phyloP scores from a whole-genome alignment of 441 rosid species.

The Jatropha podagrica region DNA sequence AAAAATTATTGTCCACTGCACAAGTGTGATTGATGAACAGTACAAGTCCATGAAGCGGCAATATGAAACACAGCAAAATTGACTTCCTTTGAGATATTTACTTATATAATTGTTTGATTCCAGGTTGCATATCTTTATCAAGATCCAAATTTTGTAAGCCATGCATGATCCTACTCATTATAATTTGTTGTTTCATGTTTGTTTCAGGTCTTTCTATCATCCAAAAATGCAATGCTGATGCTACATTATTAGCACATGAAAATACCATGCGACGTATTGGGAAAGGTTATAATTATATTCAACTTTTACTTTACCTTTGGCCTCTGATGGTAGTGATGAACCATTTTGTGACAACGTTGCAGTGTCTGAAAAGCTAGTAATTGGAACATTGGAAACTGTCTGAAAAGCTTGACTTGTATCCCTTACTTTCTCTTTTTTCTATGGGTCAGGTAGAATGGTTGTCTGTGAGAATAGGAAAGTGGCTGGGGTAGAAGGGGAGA shows the following conservation, averaged over 20 bases:
- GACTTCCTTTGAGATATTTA: not conserved
- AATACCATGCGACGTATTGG: slow-evolving; percentile 69
- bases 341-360: not conserved
- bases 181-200: slow-evolving; percentile 22
- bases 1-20: not conserved
- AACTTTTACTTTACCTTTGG: not conserved
- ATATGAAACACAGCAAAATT: not conserved
- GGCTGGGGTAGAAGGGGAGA: not conserved
- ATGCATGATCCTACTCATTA: not conserved
- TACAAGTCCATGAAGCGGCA: not conserved
- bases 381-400: not conserved
- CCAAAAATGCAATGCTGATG: slow-evolving; percentile 77
- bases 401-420: not conserved
- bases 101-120: not conserved
- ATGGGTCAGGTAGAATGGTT: not conserved
- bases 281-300: slow-evolving; percentile 33
- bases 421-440: not conserved
- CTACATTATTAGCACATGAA: slow-evolving; percentile 66
- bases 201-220: slow-evolving; percentile 77
- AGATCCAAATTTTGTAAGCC: not conserved
- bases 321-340: not conserved
- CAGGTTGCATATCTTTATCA: not conserved
- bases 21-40: not conserved
- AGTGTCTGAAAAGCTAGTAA: too few species aligned
- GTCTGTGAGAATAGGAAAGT: not conserved